phyloP scores from a whole-genome alignment of 148 eudicot species.

The Pouteria glomerata region DNA sequence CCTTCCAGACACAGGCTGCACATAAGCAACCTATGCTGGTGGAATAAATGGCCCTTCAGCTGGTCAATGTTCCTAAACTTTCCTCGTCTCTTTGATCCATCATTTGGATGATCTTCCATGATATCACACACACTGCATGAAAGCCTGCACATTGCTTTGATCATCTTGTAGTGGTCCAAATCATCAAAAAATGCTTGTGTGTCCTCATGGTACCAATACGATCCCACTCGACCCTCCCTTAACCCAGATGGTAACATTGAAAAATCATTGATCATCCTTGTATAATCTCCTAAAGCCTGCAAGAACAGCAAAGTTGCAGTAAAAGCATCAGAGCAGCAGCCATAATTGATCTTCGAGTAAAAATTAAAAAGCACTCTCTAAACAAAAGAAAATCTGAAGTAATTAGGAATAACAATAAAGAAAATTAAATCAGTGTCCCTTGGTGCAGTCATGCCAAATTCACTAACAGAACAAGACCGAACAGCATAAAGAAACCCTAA shows the following conservation, averaged over 20 bases:
- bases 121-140: constrained; percentile 86
- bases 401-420: neutral
- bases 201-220: constrained; percentile 87
- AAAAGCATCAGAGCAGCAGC: neutral
- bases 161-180: constrained; percentile 81
- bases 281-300: constrained; percentile 91
- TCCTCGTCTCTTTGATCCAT: constrained; percentile 40
- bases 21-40: constrained; percentile 69
- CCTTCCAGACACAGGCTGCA: constrained; percentile 94
- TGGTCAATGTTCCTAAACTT: constrained; percentile 72
- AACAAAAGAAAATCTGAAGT: neutral
- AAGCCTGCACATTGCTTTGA: constrained; percentile 92
- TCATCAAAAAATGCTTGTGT: constrained; percentile 85
- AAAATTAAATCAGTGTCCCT: neutral
- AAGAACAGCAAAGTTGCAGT: neutral
- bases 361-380: neutral
- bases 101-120: constrained; percentile 37
- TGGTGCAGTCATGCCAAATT: neutral
- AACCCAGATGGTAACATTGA: constrained; percentile 49
- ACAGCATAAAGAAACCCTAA: neutral
- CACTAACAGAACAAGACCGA: neutral
- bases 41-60: constrained; percentile 81
- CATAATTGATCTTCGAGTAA: neutral
- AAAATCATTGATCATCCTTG: constrained; percentile 58
- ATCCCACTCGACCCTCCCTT: constrained; percentile 66